Evolutionary conservation across 1,284 basidiomycete genomes (phyloP).

Genomic region (Leccinum solheimii): DNA sequence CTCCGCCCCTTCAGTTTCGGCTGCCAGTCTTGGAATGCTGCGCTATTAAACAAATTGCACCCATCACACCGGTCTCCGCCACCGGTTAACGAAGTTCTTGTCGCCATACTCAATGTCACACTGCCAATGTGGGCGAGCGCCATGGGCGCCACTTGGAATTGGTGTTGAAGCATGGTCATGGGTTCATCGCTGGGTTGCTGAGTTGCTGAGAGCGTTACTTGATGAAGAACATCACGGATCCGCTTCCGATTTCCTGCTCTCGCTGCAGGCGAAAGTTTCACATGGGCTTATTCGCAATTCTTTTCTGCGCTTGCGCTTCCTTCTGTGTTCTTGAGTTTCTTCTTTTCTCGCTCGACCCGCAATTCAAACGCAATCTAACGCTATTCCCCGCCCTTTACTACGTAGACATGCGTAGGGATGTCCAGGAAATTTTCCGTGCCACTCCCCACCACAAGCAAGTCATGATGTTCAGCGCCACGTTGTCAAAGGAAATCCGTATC

Average conservation of each 20-base stretch:
- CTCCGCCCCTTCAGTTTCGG: conserved; percentile 59
- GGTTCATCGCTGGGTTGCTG: conserved; percentile 34
- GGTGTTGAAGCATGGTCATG: conserved; percentile 37
- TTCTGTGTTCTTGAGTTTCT: conserved; percentile 38
- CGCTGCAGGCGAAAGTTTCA: conserved; percentile 17
- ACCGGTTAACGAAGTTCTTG: conserved; percentile 46
- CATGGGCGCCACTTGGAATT: conserved; percentile 33
- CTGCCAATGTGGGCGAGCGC: conserved; percentile 35
- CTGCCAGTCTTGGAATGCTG: conserved; percentile 41
- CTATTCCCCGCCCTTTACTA: conserved; percentile 45
- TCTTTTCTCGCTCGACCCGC: conserved; percentile 52
- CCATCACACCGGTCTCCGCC: conserved; percentile 40
- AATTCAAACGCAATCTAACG: conserved; percentile 53
- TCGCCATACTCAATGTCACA: conserved; percentile 51
- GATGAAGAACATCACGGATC: conserved; percentile 31
- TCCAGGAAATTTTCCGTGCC: conserved; percentile 99
- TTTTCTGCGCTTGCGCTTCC: conserved; percentile 14
- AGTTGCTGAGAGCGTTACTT: conserved; percentile 32
- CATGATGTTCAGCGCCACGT: conserved; percentile 99
- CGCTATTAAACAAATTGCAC: conserved; percentile 45
- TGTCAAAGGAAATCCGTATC: conserved; percentile 94
- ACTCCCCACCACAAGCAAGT: conserved; percentile 99
- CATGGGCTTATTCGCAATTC: conserved; percentile 16
- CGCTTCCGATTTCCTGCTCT: conserved; percentile 20
- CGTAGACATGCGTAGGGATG: conserved; percentile 99